A percentile compares a stretch with the other conserved stretches of the same genome.
Evolutionary conservation across 768 basidiomycete species (phyloP).

Genomic region (Neoboletus brunneissimus): DNA sequence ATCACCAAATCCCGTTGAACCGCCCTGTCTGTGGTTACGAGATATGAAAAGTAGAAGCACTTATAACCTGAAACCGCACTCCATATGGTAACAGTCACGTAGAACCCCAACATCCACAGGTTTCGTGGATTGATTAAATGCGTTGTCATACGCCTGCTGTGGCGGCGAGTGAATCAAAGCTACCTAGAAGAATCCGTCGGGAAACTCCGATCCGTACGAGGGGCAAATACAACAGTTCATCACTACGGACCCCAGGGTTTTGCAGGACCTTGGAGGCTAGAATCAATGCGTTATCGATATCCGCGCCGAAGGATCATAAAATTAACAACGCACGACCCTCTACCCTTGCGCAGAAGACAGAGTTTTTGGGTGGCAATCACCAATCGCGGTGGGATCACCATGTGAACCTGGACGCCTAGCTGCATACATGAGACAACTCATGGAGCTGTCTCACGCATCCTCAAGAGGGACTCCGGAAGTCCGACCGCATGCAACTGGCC

Average conservation of each 20-base stretch:
- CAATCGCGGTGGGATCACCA: constrained; percentile 10
- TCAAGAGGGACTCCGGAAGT: constrained; percentile 2
- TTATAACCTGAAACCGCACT: background rate
- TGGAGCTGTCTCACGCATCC: too few species aligned
- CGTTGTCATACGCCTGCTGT: background rate
- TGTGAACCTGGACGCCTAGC: background rate
- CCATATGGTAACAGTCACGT: background rate
- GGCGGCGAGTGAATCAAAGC: background rate
- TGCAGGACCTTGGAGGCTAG: background rate
- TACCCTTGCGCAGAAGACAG: constrained; percentile 1
- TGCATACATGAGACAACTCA: background rate
- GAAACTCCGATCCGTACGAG: background rate
- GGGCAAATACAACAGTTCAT: background rate
- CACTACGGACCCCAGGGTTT: constrained; percentile 10
- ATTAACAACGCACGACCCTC: constrained; percentile 7
- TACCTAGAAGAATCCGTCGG: constrained; percentile 1
- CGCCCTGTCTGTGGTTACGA: constrained; percentile 1
- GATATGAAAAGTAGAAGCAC: background rate
- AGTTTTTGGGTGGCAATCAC: constrained; percentile 9
- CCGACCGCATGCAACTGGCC: background rate
- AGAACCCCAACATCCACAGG: background rate
- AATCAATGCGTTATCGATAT: constrained; percentile 10
- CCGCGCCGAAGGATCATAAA: constrained; percentile 4
- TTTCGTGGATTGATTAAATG: constrained; percentile 1
- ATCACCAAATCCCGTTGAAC: background rate